Percentiles rank a stretch among this genome's conserved stretches.
These are phyloP conservation scores for Balansia obtecta DNA, from an alignment of 2,329 filamentous ascomycete species.

Conservation along the genomic window DNA sequence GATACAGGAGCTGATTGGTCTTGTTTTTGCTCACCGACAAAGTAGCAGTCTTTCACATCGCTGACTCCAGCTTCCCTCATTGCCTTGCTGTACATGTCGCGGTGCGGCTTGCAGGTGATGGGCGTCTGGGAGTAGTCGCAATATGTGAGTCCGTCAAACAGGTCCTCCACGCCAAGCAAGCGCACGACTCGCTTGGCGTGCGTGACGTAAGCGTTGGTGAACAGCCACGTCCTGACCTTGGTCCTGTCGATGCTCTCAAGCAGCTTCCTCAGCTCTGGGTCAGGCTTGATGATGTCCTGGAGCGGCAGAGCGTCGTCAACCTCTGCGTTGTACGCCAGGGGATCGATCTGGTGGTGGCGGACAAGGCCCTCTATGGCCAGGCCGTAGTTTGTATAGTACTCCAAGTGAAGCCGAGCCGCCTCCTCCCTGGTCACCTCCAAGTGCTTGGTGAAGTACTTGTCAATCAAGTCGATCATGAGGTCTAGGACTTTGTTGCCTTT, in stretches of 20 bases:
- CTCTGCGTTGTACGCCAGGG: slow-evolving; percentile 84
- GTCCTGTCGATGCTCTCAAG: slow-evolving; percentile 70
- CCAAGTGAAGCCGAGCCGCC: slow-evolving; percentile 72
- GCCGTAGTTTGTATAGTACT: slow-evolving; percentile 93
- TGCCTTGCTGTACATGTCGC: slow-evolving; percentile 74
- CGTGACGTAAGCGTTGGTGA: slow-evolving; percentile 91
- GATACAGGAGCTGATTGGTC: not conserved
- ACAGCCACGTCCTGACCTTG: slow-evolving; percentile 83
- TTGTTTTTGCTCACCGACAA: slow-evolving; percentile 58
- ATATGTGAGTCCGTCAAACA: slow-evolving; percentile 90
- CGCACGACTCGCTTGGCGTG: slow-evolving; percentile 75
- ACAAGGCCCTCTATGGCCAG: slow-evolving; percentile 94
- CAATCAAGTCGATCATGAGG: slow-evolving; percentile 76
- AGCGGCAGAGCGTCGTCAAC: slow-evolving; percentile 92
- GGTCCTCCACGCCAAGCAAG: slow-evolving; percentile 69
- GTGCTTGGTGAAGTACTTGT: slow-evolving; percentile 51
- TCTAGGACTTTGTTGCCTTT: slow-evolving; percentile 73
- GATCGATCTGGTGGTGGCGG: slow-evolving; percentile 87
- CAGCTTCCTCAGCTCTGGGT: slow-evolving; percentile 60
- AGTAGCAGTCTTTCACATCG: slow-evolving; percentile 65
- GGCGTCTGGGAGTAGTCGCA: slow-evolving; percentile 71
- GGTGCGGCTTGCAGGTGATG: slow-evolving; percentile 77
- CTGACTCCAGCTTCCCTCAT: slow-evolving; percentile 72
- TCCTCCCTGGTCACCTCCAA: slow-evolving; percentile 64
- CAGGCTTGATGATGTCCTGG: slow-evolving; percentile 69